Evolutionary conservation across 2,329 filamentous ascomycete species (phyloP).

Genomic region (Tolypocladium endophyticum): DNA sequence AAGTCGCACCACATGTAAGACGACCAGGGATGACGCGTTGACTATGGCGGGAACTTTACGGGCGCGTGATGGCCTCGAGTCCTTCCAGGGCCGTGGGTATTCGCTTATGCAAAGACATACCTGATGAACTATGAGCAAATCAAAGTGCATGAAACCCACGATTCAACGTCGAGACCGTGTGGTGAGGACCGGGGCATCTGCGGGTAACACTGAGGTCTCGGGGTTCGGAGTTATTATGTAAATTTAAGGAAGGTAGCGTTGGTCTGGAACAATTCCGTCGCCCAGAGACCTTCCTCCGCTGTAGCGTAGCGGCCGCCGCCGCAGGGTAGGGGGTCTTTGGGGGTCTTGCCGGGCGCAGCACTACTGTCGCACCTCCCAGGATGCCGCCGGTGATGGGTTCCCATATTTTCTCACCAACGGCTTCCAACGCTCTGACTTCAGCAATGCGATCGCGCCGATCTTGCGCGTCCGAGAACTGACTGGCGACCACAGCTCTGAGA

Average conservation of each 20-base stretch:
- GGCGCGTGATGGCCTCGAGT: not conserved
- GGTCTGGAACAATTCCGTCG: not conserved
- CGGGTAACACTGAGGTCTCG: not conserved
- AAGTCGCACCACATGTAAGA: not conserved
- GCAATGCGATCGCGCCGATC: not conserved
- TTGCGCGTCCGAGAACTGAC: not conserved
- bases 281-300: not conserved
- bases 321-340: not conserved
- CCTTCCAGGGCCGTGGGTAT: not conserved
- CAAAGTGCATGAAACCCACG: no score
- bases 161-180: no score
- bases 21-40: not conserved
- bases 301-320: not conserved
- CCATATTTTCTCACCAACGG: not conserved
- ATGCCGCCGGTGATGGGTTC: not conserved
- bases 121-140: not conserved
- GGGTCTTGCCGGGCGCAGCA: not conserved
- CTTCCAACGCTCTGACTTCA: not conserved
- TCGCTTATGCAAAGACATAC: not conserved
- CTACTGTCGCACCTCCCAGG: not conserved
- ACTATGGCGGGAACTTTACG: not conserved
- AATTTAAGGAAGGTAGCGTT: not conserved
- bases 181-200: not conserved
- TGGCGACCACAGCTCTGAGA: not conserved
- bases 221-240: not conserved